These are phyloP conservation scores for Aquilaria yunnanensis DNA, from an alignment of 345 rosid genomes.

Conservation along the genomic window DNA sequence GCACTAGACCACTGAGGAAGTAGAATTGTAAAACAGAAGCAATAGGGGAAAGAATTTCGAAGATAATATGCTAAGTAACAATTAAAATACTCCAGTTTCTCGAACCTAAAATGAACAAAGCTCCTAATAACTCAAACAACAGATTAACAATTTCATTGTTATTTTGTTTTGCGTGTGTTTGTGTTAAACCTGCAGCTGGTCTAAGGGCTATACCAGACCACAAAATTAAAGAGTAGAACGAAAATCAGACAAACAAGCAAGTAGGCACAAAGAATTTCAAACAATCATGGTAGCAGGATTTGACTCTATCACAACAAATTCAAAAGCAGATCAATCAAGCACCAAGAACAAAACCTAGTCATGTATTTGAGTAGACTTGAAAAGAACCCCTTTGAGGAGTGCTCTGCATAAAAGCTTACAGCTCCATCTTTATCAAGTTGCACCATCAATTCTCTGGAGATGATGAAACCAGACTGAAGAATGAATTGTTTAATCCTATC, in stretches of 20 bases:
- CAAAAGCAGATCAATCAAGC: neutral
- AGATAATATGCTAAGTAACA: neutral
- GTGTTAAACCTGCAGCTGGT: no score
- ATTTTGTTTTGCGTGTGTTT: no score
- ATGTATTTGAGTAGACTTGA: constrained; percentile 59
- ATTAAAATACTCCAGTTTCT: neutral
- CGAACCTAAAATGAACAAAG: no score
- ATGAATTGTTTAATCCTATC: constrained; percentile 42
- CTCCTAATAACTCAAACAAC: no score
- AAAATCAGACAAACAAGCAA: constrained; percentile 1
- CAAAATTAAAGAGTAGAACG: neutral
- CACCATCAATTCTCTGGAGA: constrained; percentile 40
- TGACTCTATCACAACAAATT: neutral
- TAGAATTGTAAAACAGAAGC: constrained; percentile 5
- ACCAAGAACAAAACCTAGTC: constrained; percentile 42
- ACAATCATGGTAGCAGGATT: no score
- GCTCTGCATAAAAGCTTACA: constrained; percentile 62
- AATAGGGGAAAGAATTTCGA: neutral
- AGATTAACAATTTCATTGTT: no score
- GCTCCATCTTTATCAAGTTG: constrained; percentile 52
- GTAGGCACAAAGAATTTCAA: no score
- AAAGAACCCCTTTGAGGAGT: constrained; percentile 60
- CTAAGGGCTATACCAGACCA: neutral
- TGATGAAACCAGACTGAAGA: constrained; percentile 46
- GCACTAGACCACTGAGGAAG: constrained; percentile 59